phyloP scores from a whole-genome alignment of 495 filamentous ascomycete species.

The Oidiodendron maius region DNA sequence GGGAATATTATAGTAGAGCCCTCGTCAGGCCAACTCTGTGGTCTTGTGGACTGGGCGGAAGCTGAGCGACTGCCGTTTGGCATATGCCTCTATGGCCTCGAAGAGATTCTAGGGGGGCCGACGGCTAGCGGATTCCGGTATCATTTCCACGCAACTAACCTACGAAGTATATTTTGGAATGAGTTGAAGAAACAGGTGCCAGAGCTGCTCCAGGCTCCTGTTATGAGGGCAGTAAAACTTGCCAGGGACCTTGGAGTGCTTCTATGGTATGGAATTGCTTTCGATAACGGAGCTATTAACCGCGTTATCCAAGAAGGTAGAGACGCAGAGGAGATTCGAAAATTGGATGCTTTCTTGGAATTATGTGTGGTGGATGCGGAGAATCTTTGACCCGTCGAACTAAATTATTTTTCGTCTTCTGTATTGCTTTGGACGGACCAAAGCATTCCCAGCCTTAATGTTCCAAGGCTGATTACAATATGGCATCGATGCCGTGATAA shows the following conservation, averaged over 20 bases:
- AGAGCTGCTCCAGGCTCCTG: slow-evolving; percentile 21
- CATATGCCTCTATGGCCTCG: slow-evolving; percentile 47
- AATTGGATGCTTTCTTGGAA: slow-evolving; percentile 28
- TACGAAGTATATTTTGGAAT: slow-evolving; percentile 43
- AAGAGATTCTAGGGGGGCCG: slow-evolving; percentile 44
- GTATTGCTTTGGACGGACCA: background rate
- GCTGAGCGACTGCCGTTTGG: slow-evolving; percentile 52
- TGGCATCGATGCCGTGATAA: no score
- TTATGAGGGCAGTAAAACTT: slow-evolving; percentile 29
- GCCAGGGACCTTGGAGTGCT: slow-evolving; percentile 46
- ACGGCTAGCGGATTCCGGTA: slow-evolving; percentile 29
- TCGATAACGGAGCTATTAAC: slow-evolving; percentile 48
- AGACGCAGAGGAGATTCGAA: slow-evolving; percentile 42
- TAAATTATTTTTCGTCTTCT: background rate
- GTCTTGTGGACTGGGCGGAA: slow-evolving; percentile 58
- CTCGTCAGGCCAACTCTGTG: slow-evolving; percentile 28
- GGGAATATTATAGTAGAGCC: slow-evolving; percentile 49
- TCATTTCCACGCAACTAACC: slow-evolving; percentile 29
- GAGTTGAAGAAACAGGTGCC: slow-evolving; percentile 31
- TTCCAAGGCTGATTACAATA: no score
- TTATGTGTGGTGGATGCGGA: background rate
- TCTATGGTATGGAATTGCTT: slow-evolving; percentile 55
- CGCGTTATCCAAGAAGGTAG: slow-evolving; percentile 41
- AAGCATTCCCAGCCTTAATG: background rate
- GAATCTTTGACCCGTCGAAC: no score